Evolutionary conservation across 1,284 basidiomycete species (phyloP), one percentile per base, ranked within the genome.

Genomic region (Apiotrichum sp.): DNA sequence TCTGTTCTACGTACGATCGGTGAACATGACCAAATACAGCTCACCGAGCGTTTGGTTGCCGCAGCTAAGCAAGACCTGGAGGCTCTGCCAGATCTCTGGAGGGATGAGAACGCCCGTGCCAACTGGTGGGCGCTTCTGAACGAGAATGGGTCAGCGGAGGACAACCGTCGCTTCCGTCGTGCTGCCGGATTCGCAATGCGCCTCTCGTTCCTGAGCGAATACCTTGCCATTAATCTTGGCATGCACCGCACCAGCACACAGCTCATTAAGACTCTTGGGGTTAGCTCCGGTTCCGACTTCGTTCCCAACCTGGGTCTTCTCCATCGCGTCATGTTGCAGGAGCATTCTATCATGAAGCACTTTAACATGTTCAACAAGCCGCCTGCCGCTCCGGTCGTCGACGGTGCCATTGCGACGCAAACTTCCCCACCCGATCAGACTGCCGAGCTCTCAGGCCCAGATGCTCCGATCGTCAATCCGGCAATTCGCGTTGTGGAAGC

Each of bases 1-100:
- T 86, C 89, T 69, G 84, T 97, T 50, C 83, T 97, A 70, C 84
- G 92, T 7, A 86, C 86, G 6, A 86, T 98, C 81, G 86, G 87
- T 7, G 93, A 98, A 70, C 85, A 88, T 45, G 84, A 88, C 43
- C 86, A 90, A 0, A 82, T 80, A 58, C 85, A 88, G 60, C 87
- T 92, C 2, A 78, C 96, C 41, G 77, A 80, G 29, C 84, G 86
- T 58, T 79, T 98, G 49, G 79, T 89, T 10, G 80, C 82, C 49
- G 81, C 90, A 14, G 85, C 95, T 29, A 83, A 84, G 56, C 77
- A 79, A 38, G 87, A 88, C 4, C 78, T 98, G 47, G 79, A 80
- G 16, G 82, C 85, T 52, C 88, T 88, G 1, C 80, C 80, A 55
- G 78, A 81, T 14, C 85, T 95, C 61, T 95, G 92, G 86, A 77